Percentiles rank a stretch among this genome's conserved stretches.
phyloP scores from a whole-genome alignment of 169 alveolate genomes.

The Plasmodium sp. region DNA sequence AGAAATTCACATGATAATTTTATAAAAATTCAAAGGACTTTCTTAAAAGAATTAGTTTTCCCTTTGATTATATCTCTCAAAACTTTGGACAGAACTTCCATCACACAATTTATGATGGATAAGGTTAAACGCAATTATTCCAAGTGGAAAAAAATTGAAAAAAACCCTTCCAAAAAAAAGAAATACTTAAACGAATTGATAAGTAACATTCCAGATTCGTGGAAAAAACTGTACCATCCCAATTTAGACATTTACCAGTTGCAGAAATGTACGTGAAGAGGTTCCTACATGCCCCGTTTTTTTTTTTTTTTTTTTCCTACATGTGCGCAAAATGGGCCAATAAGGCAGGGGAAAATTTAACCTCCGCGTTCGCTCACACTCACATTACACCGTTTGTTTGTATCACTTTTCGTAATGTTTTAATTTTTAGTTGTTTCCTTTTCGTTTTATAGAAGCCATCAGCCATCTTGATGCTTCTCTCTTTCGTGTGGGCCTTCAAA shows the following conservation, averaged over 20 bases:
- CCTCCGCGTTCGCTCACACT: neutral
- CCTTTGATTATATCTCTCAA: slow-evolving; percentile 49
- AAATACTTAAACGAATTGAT: slow-evolving; percentile 44
- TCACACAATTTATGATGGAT: slow-evolving; percentile 45
- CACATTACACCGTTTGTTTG: neutral
- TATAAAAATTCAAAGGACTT: slow-evolving; percentile 94
- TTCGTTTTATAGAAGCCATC: neutral
- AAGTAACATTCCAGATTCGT: slow-evolving; percentile 50
- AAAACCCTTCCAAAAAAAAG: slow-evolving; percentile 13
- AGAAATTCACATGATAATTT: slow-evolving; percentile 92
- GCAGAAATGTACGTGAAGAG: neutral
- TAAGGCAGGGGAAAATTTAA: neutral
- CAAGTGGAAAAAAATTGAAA: slow-evolving; percentile 69
- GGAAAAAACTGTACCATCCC: slow-evolving; percentile 19
- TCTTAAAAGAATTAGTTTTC: slow-evolving; percentile 81
- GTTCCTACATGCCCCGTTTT: neutral
- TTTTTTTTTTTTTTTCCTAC: neutral
- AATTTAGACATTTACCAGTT: slow-evolving; percentile 35
- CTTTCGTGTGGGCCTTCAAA: neutral
- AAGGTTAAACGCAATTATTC: slow-evolving; percentile 64
- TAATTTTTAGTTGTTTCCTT: neutral
- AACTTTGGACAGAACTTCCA: slow-evolving; percentile 47
- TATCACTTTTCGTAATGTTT: neutral
- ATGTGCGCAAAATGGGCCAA: neutral
- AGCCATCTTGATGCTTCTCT: neutral